Conservation (phyloP, 345 rosid species). For the Gossypium longicalyx region DNA sequence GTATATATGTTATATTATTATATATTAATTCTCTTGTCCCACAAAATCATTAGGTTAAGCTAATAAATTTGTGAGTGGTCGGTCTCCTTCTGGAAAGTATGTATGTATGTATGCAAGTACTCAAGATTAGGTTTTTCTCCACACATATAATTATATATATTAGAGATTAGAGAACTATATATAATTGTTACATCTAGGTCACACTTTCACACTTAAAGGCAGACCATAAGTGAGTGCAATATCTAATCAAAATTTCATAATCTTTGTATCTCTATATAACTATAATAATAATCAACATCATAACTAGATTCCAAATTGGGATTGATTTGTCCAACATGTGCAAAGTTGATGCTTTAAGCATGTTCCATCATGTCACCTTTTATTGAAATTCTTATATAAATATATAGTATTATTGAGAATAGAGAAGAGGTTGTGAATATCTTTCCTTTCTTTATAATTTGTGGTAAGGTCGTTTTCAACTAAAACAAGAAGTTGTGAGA, state of each 20-base stretch:
- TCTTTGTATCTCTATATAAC: background rate
- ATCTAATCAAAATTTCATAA: slow-evolving; percentile 4
- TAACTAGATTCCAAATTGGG: too few relatives aligned
- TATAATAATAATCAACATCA: background rate
- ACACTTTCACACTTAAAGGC: background rate
- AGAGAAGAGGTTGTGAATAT: background rate
- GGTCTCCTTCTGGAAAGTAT: slow-evolving; percentile 12
- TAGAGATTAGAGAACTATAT: background rate
- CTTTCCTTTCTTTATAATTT: background rate
- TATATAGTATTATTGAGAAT: too few relatives aligned
- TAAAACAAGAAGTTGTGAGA: background rate
- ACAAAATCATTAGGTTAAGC: slow-evolving; percentile 9
- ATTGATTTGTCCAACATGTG: too few relatives aligned
- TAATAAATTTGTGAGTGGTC: slow-evolving; percentile 1
- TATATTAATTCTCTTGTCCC: background rate
- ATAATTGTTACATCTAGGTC: background rate
- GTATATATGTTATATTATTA: background rate
- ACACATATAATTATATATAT: background rate
- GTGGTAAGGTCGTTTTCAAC: background rate
- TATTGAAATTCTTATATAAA: too few relatives aligned
- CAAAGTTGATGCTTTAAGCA: too few relatives aligned
- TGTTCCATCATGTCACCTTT: too few relatives aligned
- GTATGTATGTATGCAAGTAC: background rate
- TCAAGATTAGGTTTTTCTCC: background rate
- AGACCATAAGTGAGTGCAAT: background rate